phyloP scores from a whole-genome alignment of 2,329 filamentous ascomycete species.

The Sarocladiaceae sp. region DNA sequence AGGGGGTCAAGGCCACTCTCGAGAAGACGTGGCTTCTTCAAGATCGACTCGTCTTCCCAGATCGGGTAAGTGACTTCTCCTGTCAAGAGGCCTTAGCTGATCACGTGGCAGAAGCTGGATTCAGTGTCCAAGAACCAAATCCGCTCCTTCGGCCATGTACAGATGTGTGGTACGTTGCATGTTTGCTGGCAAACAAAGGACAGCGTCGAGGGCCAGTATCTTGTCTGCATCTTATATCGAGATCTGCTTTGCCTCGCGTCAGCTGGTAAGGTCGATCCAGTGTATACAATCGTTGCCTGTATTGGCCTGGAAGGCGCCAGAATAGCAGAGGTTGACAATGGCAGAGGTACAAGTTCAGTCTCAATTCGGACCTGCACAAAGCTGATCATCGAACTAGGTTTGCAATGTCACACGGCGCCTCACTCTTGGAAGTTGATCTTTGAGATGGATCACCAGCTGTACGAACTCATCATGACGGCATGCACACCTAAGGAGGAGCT shows the following conservation, averaged over 20 bases:
- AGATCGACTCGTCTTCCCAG: constrained; percentile 68
- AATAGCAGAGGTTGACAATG: constrained; percentile 69
- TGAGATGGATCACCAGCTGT: constrained; percentile 66
- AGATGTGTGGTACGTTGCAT: constrained; percentile 76
- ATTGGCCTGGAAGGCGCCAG: constrained; percentile 60
- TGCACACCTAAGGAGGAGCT: constrained; percentile 74
- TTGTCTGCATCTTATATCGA: constrained; percentile 79
- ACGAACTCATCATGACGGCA: constrained; percentile 81
- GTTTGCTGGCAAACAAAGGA: constrained; percentile 71
- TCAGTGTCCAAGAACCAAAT: constrained; percentile 58
- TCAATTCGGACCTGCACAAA: background rate
- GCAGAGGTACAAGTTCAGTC: constrained; percentile 25
- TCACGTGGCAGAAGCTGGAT: constrained; percentile 36
- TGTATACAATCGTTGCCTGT: constrained; percentile 69
- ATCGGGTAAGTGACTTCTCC: constrained; percentile 49
- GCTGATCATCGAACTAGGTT: constrained; percentile 44
- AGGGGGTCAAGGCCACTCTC: constrained; percentile 59
- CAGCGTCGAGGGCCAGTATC: constrained; percentile 68
- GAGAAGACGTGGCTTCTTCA: constrained; percentile 82
- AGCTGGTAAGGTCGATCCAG: constrained; percentile 54
- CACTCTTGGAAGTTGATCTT: constrained; percentile 93
- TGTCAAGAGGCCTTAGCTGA: background rate
- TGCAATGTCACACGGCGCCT: constrained; percentile 80
- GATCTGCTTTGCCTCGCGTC: constrained; percentile 72
- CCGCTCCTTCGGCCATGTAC: constrained; percentile 71